A percentile compares a stretch with the other conserved stretches of the same genome.
Conservation (phyloP, 2,329 filamentous ascomycete genomes). For the Didymosphaeria variabile region DNA sequence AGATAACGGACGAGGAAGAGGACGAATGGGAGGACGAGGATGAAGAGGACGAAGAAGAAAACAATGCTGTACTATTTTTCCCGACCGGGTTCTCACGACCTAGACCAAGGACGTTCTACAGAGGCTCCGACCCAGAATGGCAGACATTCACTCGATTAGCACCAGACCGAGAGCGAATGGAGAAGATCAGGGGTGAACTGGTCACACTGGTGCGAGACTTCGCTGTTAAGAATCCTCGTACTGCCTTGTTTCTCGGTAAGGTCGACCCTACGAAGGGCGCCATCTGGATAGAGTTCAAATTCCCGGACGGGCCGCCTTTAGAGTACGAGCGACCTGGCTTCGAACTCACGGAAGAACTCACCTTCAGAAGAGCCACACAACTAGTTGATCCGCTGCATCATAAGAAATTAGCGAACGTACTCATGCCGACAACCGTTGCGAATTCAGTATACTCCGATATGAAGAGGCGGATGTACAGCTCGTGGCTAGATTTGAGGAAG, state of each 20-base stretch:
- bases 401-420: slow-evolving; percentile 40
- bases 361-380: slow-evolving; percentile 42
- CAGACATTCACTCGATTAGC: slow-evolving; percentile 59
- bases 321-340: slow-evolving; percentile 59
- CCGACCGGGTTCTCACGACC: slow-evolving; percentile 58
- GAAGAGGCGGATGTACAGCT: slow-evolving; percentile 27
- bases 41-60: slow-evolving; percentile 42
- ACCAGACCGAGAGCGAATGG: slow-evolving; percentile 51
- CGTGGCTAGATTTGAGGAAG: slow-evolving; percentile 34
- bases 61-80: slow-evolving; percentile 55
- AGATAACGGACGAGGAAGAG: slow-evolving; percentile 23
- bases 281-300: slow-evolving; percentile 59
- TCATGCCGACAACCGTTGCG: slow-evolving; percentile 33
- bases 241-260: slow-evolving; percentile 47
- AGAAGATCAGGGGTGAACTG: slow-evolving; percentile 53
- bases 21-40: slow-evolving; percentile 39
- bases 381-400: slow-evolving; percentile 47
- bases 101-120: slow-evolving; percentile 55
- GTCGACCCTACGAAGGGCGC: slow-evolving; percentile 52
- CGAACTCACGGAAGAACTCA: slow-evolving; percentile 51
- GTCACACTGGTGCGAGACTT: slow-evolving; percentile 45
- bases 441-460: slow-evolving; percentile 36
- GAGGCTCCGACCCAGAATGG: slow-evolving; percentile 63
- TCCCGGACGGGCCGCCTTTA: slow-evolving; percentile 58
- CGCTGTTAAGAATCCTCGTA: slow-evolving; percentile 39